Evolutionary conservation across 352 stramenopile genomes (phyloP).

Genomic region (Peronospora farinosa): DNA sequence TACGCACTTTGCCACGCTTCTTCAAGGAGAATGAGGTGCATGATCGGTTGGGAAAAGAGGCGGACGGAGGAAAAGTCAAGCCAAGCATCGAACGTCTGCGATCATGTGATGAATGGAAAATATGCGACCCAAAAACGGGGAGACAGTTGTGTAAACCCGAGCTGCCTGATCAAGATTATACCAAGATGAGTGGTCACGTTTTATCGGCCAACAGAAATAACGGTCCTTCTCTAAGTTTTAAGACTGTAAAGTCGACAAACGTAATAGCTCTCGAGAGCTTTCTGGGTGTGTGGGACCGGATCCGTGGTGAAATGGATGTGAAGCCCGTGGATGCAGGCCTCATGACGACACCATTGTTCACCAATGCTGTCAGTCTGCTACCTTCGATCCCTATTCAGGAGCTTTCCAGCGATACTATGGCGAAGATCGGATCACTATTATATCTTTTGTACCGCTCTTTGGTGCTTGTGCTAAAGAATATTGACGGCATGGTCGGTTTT

Average conservation of each 20-base stretch:
- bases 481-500: constrained; percentile 5
- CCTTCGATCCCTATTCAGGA: constrained; percentile 13
- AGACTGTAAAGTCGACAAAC: constrained; percentile 8
- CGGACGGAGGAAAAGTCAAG: constrained; percentile 34
- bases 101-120: constrained; percentile 77
- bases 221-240: background rate
- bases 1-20: constrained; percentile 56
- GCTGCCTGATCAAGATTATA: background rate
- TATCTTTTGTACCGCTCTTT: constrained; percentile 27
- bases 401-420: constrained; percentile 11
- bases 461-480: constrained; percentile 19
- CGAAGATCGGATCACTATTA: constrained; percentile 20
- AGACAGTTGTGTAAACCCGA: constrained; percentile 27
- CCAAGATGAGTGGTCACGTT: background rate
- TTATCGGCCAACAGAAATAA: constrained; percentile 7
- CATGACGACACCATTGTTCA: constrained; percentile 17
- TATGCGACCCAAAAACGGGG: constrained; percentile 76
- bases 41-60: constrained; percentile 11
- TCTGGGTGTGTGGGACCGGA: constrained; percentile 20
- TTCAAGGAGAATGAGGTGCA: constrained; percentile 49
- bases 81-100: constrained; percentile 65
- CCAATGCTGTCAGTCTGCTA: constrained; percentile 21
- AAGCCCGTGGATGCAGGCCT: constrained; percentile 19
- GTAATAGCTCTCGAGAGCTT: constrained; percentile 21
- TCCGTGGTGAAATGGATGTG: constrained; percentile 24